Base-by-base conservation (phyloP, 176 grass and related monocot genomes). In the Musa troglodytarum region DNA sequence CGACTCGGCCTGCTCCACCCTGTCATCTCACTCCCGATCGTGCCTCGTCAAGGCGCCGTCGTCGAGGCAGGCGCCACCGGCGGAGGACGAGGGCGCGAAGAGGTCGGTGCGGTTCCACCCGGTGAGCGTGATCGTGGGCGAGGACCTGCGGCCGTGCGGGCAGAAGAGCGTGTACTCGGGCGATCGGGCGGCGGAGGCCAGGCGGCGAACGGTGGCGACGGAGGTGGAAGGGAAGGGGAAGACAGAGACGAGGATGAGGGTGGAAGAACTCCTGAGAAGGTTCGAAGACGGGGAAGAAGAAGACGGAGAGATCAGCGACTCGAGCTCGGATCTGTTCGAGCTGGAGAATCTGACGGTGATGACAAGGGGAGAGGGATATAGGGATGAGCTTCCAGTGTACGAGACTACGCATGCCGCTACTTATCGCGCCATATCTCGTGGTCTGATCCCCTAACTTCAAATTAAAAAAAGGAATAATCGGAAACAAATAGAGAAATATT, bases 321-420 rank as follows among this genome's bases (percentile, higher is more conserved):
- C 77, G 77, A 92, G 89, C 79, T 96, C 89, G 9, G 89, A 96
- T 69, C 77, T 96, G 34, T 96, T 92, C 72, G 92, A 92, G 78
- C 78, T 92, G 43, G 84, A 92, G 14, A 74, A 14, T 23, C 17
- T 68, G 16, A 23, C 53, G 26, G 28, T 20, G 22, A 58, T 15
- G 1, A 65, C 25, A n/a, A 21, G 4, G 28, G 55, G 19, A 6
- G 74, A 17, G 11, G 74, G 8, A 11, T 78, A 69, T 1, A 54
- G 77, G 21, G 65, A 70, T 17, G 77, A 78, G 24, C 77, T 78
- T 11, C 77, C 77, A 17, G 77, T 78, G 77, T 78, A 78, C 65
- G 65, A 58, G 65, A 78, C 77, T 10, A 74, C 72, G 29, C 12
- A 50, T 50, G 25, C 58, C 1, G 51, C 52, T 17, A 70, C 76